Evolutionary conservation across 768 basidiomycete genomes (phyloP), one percentile per base, ranked within the genome.

Genomic region (Paxillus rubicundulus): DNA sequence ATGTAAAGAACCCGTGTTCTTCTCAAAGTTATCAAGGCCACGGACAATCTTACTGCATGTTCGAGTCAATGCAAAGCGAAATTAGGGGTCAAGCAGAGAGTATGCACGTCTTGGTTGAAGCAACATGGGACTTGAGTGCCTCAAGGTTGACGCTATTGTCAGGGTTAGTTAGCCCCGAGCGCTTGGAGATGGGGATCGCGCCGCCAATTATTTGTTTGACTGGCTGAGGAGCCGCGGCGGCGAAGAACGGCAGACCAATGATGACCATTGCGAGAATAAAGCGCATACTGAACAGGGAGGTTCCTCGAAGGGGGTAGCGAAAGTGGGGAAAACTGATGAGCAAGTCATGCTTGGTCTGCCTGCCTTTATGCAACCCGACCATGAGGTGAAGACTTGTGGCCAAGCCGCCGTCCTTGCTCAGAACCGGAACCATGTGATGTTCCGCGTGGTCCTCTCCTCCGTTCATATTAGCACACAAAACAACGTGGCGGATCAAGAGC

Each of bases 111-210:
- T 21, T 24, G 10, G 47, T 50, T 1, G 28, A 21, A 16, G 45
- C 30, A 8, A 42, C 32, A 41, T 52, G 51, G 2, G 39, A 21
- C 9, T 42, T 33, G 32, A 52, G 45, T 13, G 51, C 51, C 1
- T 24, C 21, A 3, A 41, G 1, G n/a, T 52, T 52, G 16, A 52
- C 45, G 24, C 3, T 41, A 5, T 42, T 16, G 40, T 55, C 47
- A n/a, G 14, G 13, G 6, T 62, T 53, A 5, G 20, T 1, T 5
- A 57, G 16, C 2, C 9, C n/a, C 10, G 38, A 50, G 21, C 52
- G 52, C 47, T 52, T 61, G 16, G 34, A n/a, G 17, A 57, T 57
- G 3, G 55, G 46, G 30, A 61, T 43, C 24, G 45, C 37, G 0
- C 24, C 1, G 5, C 45, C 40, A 9, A 9, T 8, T 3, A 28